Percentiles rank a stretch among this genome's conserved stretches.
Conservation (phyloP, 176 grass and related monocot genomes). For the Avena atlantica region DNA sequence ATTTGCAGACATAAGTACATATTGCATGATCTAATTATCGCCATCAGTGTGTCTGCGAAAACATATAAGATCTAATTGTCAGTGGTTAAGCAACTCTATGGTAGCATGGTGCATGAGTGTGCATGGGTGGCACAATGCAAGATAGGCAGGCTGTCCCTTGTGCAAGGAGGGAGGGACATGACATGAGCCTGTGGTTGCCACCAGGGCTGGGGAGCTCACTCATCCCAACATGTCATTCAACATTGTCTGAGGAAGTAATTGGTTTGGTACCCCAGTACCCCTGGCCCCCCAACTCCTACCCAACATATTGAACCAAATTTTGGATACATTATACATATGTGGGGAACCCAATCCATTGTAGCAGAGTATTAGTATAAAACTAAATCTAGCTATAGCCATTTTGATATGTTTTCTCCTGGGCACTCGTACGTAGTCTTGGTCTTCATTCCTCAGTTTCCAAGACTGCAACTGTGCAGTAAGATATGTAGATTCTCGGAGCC, state of each 20-base stretch:
- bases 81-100: neutral
- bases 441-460: slow-evolving; percentile 25
- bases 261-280: neutral
- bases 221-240: slow-evolving; percentile 33
- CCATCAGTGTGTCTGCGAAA: neutral
- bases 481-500: neutral
- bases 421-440: neutral
- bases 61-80: neutral
- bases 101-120: slow-evolving; percentile 13
- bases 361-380: too few relatives aligned
- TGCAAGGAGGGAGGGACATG: neutral
- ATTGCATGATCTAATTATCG: slow-evolving; percentile 9
- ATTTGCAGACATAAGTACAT: neutral
- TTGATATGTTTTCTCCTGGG: neutral
- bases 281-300: slow-evolving; percentile 40
- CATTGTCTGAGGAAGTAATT: slow-evolving; percentile 26
- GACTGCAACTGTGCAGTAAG: slow-evolving; percentile 8
- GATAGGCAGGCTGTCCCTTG: slow-evolving; percentile 27
- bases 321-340: neutral
- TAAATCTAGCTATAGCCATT: neutral
- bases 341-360: neutral
- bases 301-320: slow-evolving; percentile 9
- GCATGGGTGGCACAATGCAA: slow-evolving; percentile 5
- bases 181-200: slow-evolving; percentile 19
- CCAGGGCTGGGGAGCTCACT: too few relatives aligned